A percentile compares a stretch with the other conserved stretches of the same genome.
Conservation (phyloP, 495 filamentous ascomycete genomes). For the Aeminium ludgeri region DNA sequence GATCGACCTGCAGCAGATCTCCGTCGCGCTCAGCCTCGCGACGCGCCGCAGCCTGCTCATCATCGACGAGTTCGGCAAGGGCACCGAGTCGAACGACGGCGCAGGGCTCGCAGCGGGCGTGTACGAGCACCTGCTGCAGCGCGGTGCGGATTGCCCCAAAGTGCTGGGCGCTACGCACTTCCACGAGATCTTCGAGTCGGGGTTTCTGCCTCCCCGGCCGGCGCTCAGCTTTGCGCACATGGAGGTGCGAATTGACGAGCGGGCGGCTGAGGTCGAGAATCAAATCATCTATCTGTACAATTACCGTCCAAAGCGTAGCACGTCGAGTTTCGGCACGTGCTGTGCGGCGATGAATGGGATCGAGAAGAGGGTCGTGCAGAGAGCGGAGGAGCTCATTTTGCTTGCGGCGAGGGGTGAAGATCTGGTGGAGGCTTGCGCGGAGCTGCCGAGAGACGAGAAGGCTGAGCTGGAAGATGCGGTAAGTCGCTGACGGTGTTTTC, state of each 20-base stretch:
- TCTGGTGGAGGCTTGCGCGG: slow-evolving; percentile 50
- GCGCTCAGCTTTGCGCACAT: slow-evolving; percentile 62
- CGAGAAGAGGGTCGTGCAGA: slow-evolving; percentile 47
- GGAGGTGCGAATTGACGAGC: slow-evolving; percentile 58
- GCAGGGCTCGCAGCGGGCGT: slow-evolving; percentile 74
- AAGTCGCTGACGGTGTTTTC: slow-evolving; percentile 4
- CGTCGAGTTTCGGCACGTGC: slow-evolving; percentile 66
- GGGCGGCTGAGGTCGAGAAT: slow-evolving; percentile 41
- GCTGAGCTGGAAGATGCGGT: slow-evolving; percentile 47
- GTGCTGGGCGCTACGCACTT: slow-evolving; percentile 84
- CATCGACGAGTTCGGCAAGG: slow-evolving; percentile 94
- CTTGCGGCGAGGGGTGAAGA: slow-evolving; percentile 60
- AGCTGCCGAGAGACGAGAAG: slow-evolving; percentile 41
- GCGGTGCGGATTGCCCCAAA: slow-evolving; percentile 50
- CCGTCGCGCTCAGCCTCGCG: slow-evolving; percentile 57
- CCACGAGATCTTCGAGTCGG: slow-evolving; percentile 77
- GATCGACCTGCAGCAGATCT: slow-evolving; percentile 80
- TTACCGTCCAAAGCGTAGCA: slow-evolving; percentile 49
- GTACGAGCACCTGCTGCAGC: slow-evolving; percentile 54
- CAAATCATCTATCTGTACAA: slow-evolving; percentile 84
- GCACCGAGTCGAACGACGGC: slow-evolving; percentile 67
- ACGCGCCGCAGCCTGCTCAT: slow-evolving; percentile 66
- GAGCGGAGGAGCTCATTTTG: slow-evolving; percentile 59
- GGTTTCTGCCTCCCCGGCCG: slow-evolving; percentile 42
- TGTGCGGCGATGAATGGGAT: slow-evolving; percentile 79